These are phyloP conservation scores for Penicillium olsonii DNA, from an alignment of 2,329 filamentous ascomycete species.

Conservation along the genomic window DNA sequence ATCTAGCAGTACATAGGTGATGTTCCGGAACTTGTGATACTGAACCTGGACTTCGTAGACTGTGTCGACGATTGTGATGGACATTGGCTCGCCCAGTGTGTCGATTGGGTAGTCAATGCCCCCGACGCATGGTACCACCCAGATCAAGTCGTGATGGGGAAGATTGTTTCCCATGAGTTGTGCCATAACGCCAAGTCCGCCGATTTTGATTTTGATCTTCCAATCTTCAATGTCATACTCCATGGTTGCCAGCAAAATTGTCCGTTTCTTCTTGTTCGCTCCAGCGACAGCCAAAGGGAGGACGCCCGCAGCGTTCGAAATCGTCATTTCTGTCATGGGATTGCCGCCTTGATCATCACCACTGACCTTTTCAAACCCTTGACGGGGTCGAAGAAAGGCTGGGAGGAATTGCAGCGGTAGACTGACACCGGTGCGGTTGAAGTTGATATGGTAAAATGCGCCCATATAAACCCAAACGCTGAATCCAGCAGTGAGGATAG, in stretches of 20 bases:
- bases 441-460: conserved; percentile 60
- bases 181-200: conserved; percentile 70
- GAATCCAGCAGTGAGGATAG: conserved; percentile 47
- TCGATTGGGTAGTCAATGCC: conserved; percentile 66
- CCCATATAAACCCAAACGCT: conserved; percentile 56
- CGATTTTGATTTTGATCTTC: conserved; percentile 71
- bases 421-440: conserved; percentile 54
- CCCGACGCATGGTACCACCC: conserved; percentile 64
- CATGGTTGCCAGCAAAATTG: conserved; percentile 69
- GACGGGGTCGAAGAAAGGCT: not conserved
- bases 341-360: not conserved
- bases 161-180: conserved; percentile 68
- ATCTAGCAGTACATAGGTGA: conserved; percentile 68
- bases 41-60: conserved; percentile 64
- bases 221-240: conserved; percentile 73
- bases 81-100: conserved; percentile 60
- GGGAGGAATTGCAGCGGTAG: conserved; percentile 11
- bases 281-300: conserved; percentile 32
- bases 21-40: conserved; percentile 64
- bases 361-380: not conserved
- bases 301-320: conserved; percentile 24
- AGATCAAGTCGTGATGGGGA: conserved; percentile 65
- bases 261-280: conserved; percentile 44
- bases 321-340: not conserved
- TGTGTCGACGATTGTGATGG: conserved; percentile 61